A percentile compares a stretch with the other conserved stretches of the same genome.
Evolutionary conservation across 2,329 filamentous ascomycete species (phyloP).

Genomic region (Fonsecaea pedrosoi): DNA sequence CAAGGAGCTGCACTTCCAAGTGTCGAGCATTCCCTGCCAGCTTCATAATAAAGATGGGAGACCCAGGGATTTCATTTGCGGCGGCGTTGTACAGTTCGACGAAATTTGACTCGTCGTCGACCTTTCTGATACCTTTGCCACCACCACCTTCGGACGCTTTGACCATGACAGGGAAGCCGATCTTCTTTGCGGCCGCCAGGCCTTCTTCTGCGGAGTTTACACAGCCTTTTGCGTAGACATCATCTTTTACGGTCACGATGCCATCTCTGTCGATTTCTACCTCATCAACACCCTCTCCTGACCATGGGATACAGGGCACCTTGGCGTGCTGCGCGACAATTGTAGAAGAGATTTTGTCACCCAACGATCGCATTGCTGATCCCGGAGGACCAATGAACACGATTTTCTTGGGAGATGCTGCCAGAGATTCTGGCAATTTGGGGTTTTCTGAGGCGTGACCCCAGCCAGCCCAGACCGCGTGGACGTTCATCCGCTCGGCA

Average conservation of each 20-base stretch:
- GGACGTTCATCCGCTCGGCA: conserved; percentile 96
- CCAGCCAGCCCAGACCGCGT: conserved; percentile 99
- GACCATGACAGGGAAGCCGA: conserved; percentile 99
- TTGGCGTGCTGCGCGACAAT: conserved; percentile 97
- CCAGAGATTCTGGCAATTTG: conserved; percentile 92
- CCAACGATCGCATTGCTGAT: conserved; percentile 97
- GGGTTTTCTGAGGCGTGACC: conserved; percentile 99
- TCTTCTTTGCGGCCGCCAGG: conserved; percentile 81
- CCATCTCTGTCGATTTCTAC: conserved; percentile 80
- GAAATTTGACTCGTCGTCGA: conserved; percentile 83
- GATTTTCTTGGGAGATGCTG: conserved; percentile 96
- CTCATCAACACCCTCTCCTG: conserved; percentile 84
- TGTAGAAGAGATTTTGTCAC: conserved; percentile 99
- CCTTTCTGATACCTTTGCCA: conserved; percentile 99
- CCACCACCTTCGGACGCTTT: conserved; percentile 99
- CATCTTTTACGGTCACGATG: conserved; percentile 89
- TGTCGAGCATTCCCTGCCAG: conserved; percentile 94
- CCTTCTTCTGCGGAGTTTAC: conserved; percentile 90
- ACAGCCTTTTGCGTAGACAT: conserved; percentile 88
- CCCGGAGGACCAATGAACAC: conserved; percentile 98
- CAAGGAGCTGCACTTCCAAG: conserved; percentile 94
- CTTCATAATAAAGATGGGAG: conserved; percentile 99
- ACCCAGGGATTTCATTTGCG: conserved; percentile 95
- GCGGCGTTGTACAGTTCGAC: conserved; percentile 90
- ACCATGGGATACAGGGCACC: conserved; percentile 99